These are phyloP conservation scores for Candida chilensis DNA, from an alignment of 805 yeast species.

Conservation along the genomic window DNA sequence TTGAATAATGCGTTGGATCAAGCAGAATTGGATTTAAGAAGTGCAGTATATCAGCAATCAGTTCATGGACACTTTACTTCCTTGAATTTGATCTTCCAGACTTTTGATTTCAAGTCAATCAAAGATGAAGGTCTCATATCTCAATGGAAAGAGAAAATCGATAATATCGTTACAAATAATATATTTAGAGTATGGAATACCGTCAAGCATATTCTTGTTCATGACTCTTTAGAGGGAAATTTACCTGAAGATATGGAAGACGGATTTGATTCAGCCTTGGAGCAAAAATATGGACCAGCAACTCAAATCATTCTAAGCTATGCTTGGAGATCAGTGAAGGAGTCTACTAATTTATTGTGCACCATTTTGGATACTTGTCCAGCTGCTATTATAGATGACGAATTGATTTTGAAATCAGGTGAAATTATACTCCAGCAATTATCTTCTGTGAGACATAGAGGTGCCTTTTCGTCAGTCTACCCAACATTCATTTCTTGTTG, in stretches of 20 bases:
- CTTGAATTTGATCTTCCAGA: slow-evolving; percentile 34
- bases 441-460: slow-evolving; percentile 73
- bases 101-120: slow-evolving; percentile 2
- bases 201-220: slow-evolving; percentile 41
- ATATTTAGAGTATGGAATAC: slow-evolving; percentile 30
- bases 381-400: slow-evolving; percentile 10
- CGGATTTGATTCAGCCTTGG: slow-evolving; percentile 17
- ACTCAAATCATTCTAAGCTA: slow-evolving; percentile 49
- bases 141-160: slow-evolving; percentile 2
- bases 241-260: slow-evolving; percentile 36
- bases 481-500: slow-evolving; percentile 74
- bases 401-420: slow-evolving; percentile 29
- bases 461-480: slow-evolving; percentile 84
- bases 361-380: slow-evolving; percentile 25
- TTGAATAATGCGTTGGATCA: slow-evolving; percentile 20
- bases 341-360: slow-evolving; percentile 50
- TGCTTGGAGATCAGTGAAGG: slow-evolving; percentile 80
- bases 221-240: slow-evolving; percentile 67
- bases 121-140: background rate
- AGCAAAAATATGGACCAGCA: slow-evolving; percentile 19
- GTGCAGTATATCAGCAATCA: slow-evolving; percentile 38
- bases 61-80: slow-evolving; percentile 69
- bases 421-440: slow-evolving; percentile 56
- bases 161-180: slow-evolving; percentile 10
- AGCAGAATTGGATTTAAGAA: slow-evolving; percentile 22